Base-by-base conservation (phyloP, 2,329 filamentous ascomycete genomes). In the Fusarium tanahbumbuense region DNA sequence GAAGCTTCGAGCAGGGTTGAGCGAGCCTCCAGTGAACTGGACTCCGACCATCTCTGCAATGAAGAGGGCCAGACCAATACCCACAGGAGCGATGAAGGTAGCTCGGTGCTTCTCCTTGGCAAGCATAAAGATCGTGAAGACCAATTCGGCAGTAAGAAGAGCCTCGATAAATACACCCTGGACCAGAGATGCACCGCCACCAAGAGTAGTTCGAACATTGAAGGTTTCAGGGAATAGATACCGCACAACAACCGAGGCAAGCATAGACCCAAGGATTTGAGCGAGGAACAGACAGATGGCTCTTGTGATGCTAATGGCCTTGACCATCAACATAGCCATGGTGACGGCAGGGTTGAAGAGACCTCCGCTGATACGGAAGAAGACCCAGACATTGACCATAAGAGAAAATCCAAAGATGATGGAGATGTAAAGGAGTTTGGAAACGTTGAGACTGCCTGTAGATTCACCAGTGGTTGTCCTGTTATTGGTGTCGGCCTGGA, bases 101-200 rank as follows among this genome's bases (percentile, higher is more conserved):
- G 78, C 83, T 7, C 78, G 76, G 57, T 85, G 83, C 71, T 85
- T 84, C 74, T 85, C 83, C 27, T 83, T 83, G 23, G 84, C 83
- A n/a, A 85, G 78, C 83, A 85, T 85, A 65, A 85, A 83, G 56
- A 85, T 83, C 13, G 83, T 82, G 59, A 85, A 84, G 16, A 84
- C 78, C 27, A 86, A 68, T 66, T 85, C 81, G 13, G 82, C 81
- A 5, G 84, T 85, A 18, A 85, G 75, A 30, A 86, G 77, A 68
- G 83, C 83, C 67, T 86, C 84, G 41, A 86, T 83, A 60, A 86
- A 81, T 23, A 85, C 76, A n/a, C 83, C 84, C 67, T 84, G 83
- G 3, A 78, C 81, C 5, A 81, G 63, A 15, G 78, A 79, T 3
- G 82, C 81, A 8, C 79, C 79, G 22, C 76, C 78, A 34, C 78